Conservation (phyloP, 2,329 filamentous ascomycete genomes). For the Seiridium cupressi region DNA sequence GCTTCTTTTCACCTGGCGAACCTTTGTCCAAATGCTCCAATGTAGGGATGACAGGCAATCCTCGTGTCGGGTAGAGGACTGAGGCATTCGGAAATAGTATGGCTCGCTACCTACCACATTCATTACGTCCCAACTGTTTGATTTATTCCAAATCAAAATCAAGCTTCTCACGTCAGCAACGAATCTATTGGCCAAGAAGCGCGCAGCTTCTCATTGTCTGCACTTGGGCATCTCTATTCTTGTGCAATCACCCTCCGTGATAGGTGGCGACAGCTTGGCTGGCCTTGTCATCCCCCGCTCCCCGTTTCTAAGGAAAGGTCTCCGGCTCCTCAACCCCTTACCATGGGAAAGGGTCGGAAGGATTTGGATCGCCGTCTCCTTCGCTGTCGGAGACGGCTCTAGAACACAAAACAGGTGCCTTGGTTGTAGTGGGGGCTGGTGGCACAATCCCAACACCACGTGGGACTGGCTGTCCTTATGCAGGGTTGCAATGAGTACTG, state of each 20-base stretch:
- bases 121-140: not conserved
- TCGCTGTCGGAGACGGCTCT: not conserved
- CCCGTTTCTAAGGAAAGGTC: too few species aligned
- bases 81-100: too few species aligned
- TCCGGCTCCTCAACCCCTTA: too few species aligned
- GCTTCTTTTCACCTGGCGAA: not conserved
- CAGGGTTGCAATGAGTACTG: too few species aligned
- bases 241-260: not conserved
- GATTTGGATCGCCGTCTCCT: not conserved
- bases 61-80: too few species aligned
- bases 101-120: too few species aligned
- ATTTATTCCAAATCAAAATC: not conserved
- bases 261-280: not conserved
- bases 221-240: not conserved
- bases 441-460: not conserved
- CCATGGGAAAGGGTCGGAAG: not conserved
- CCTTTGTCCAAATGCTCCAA: not conserved
- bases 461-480: not conserved
- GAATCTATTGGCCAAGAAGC: not conserved
- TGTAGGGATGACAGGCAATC: too few species aligned
- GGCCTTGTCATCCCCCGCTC: too few species aligned
- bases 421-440: not conserved
- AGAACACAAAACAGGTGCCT: not conserved
- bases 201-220: not conserved
- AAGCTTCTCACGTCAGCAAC: conserved; percentile 5